Percentiles rank a stretch among this genome's conserved stretches.
phyloP scores from a whole-genome alignment of 1,284 basidiomycete species.

The Schizophyllum amplum region DNA sequence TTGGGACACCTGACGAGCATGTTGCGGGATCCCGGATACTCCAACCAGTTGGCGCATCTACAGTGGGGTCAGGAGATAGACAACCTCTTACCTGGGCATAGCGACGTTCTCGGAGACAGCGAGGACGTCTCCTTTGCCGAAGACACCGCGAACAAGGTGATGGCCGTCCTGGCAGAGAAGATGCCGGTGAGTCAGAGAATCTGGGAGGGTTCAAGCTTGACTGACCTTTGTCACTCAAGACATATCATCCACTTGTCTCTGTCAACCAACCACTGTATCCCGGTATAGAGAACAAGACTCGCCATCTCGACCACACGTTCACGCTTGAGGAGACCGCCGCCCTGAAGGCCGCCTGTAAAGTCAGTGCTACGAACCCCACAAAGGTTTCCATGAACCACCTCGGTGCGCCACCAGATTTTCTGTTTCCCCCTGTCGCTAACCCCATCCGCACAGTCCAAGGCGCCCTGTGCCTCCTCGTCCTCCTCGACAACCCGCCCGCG shows the following conservation, averaged over 20 bases:
- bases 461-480: background rate
- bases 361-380: background rate
- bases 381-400: background rate
- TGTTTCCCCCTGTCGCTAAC: background rate
- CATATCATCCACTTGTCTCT: background rate
- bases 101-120: background rate
- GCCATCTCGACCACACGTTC: background rate
- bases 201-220: background rate
- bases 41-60: background rate
- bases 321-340: background rate
- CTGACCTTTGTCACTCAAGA: background rate
- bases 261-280: background rate
- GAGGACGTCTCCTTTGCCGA: background rate
- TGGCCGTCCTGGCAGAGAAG: background rate
- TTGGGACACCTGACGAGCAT: background rate
- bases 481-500: background rate
- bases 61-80: background rate
- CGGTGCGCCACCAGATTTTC: background rate
- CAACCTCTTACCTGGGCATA: background rate
- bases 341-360: background rate
- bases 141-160: background rate
- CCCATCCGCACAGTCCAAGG: background rate
- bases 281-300: background rate
- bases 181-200: background rate
- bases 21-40: background rate